Conservation (phyloP, 306 rosid species). For the Castanea sativa region DNA sequence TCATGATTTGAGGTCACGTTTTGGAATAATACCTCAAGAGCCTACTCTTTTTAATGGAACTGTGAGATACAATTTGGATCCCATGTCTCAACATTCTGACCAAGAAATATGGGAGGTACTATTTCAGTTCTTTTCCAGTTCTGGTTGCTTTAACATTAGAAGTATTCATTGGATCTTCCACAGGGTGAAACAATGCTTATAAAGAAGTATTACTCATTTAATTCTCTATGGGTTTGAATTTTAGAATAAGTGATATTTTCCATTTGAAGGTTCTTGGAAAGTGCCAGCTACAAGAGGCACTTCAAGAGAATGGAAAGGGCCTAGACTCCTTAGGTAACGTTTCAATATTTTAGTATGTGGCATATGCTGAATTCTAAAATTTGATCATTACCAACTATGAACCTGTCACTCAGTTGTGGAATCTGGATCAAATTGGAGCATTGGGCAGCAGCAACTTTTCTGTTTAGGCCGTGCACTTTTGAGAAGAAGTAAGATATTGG, state of each 20-base stretch:
- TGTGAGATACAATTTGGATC: conserved; percentile 78
- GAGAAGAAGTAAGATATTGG: conserved; percentile 62
- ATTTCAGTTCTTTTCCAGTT: background rate
- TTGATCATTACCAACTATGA: background rate
- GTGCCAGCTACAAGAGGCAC: conserved; percentile 65
- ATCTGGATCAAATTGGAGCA: conserved; percentile 84
- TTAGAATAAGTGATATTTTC: background rate
- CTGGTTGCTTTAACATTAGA: background rate
- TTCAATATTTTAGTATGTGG: background rate
- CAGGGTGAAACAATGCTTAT: background rate
- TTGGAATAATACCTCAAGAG: conserved; percentile 84
- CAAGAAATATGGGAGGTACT: conserved; percentile 79
- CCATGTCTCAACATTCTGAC: conserved; percentile 57
- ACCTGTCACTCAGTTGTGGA: conserved; percentile 49
- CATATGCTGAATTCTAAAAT: background rate
- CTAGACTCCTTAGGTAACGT: conserved; percentile 55
- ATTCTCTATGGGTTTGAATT: background rate
- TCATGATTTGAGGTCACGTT: conserved; percentile 73
- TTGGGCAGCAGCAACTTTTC: conserved; percentile 76
- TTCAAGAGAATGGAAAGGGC: conserved; percentile 60
- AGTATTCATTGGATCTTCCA: background rate
- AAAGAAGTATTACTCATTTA: background rate
- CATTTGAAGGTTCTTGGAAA: conserved; percentile 57
- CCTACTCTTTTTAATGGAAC: conserved; percentile 86
- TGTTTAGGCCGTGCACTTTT: conserved; percentile 77